Conservation (phyloP, 441 rosid species). For the Gossypium lobatum region DNA sequence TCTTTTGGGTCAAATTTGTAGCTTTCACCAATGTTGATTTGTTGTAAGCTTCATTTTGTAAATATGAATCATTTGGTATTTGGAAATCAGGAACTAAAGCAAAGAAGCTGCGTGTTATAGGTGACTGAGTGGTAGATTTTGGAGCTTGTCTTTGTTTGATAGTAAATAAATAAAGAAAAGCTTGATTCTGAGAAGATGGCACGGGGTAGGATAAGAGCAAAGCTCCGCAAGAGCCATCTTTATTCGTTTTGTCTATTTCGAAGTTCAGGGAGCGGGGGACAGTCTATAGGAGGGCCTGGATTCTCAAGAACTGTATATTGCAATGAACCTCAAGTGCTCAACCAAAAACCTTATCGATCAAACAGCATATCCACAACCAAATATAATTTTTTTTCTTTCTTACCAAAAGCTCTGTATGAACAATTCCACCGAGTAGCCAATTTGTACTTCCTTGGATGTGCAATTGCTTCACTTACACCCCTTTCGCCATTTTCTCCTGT, state of each 20-base stretch:
- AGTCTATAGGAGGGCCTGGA: slow-evolving; percentile 64
- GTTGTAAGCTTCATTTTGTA: slow-evolving; percentile 7
- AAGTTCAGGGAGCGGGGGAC: slow-evolving; percentile 37
- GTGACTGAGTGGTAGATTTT: slow-evolving; percentile 23
- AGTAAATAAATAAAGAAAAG: background rate
- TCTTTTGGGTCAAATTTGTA: background rate
- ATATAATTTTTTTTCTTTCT: slow-evolving; percentile 64
- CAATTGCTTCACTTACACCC: slow-evolving; percentile 70
- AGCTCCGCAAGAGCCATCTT: slow-evolving; percentile 62
- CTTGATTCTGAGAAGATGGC: slow-evolving; percentile 39
- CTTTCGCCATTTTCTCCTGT: slow-evolving; percentile 77
- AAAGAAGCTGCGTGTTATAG: slow-evolving; percentile 13
- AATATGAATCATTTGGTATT: slow-evolving; percentile 7
- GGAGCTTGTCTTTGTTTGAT: slow-evolving; percentile 18
- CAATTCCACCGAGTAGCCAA: slow-evolving; percentile 95
- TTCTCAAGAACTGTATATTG: slow-evolving; percentile 70
- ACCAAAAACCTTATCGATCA: slow-evolving; percentile 68
- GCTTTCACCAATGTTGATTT: slow-evolving; percentile 15
- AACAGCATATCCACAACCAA: slow-evolving; percentile 87
- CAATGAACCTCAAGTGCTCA: slow-evolving; percentile 70
- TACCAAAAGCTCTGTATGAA: slow-evolving; percentile 88
- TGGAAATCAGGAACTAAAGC: slow-evolving; percentile 24
- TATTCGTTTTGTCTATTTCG: slow-evolving; percentile 76
- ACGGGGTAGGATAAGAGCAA: slow-evolving; percentile 60
- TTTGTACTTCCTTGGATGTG: slow-evolving; percentile 86